phyloP scores from a whole-genome alignment of 2,329 filamentous ascomycete species.

The Aspergillus sp. region DNA sequence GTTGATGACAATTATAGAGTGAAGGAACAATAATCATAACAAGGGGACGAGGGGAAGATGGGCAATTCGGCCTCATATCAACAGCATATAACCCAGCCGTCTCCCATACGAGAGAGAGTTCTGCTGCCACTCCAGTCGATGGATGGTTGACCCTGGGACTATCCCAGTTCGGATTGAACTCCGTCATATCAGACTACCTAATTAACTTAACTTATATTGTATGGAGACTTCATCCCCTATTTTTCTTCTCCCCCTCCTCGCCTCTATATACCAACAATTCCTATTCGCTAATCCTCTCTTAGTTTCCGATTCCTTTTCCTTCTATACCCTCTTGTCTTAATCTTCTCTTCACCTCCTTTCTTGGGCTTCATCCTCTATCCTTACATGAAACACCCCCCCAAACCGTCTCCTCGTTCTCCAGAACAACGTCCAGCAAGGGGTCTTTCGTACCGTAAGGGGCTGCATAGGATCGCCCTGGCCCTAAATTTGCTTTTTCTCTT shows the following conservation, averaged over 20 bases:
- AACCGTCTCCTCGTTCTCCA: slow-evolving; percentile 13
- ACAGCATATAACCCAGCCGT: no score
- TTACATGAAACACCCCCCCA: neutral
- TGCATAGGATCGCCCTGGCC: slow-evolving; percentile 8
- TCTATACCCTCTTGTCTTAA: slow-evolving; percentile 1
- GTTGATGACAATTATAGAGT: no score
- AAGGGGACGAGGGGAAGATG: no score
- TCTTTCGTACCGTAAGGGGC: slow-evolving; percentile 14
- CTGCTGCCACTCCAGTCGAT: no score
- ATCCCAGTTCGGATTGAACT: neutral
- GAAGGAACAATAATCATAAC: no score
- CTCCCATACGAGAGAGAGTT: no score
- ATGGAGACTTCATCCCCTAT: neutral
- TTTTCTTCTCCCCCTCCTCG: neutral
- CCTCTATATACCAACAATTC: slow-evolving; percentile 1
- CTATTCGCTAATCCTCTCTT: neutral
- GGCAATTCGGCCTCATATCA: no score
- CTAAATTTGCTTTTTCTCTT: slow-evolving; percentile 7
- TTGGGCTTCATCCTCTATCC: slow-evolving; percentile 1
- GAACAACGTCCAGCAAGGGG: slow-evolving; percentile 18
- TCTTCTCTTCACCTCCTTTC: slow-evolving; percentile 7
- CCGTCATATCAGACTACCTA: neutral
- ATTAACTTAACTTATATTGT: neutral
- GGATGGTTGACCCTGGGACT: no score
- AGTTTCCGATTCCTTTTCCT: neutral